phyloP scores from a whole-genome alignment of 2,329 filamentous ascomycete genomes.

The Colletotrichum sojae region DNA sequence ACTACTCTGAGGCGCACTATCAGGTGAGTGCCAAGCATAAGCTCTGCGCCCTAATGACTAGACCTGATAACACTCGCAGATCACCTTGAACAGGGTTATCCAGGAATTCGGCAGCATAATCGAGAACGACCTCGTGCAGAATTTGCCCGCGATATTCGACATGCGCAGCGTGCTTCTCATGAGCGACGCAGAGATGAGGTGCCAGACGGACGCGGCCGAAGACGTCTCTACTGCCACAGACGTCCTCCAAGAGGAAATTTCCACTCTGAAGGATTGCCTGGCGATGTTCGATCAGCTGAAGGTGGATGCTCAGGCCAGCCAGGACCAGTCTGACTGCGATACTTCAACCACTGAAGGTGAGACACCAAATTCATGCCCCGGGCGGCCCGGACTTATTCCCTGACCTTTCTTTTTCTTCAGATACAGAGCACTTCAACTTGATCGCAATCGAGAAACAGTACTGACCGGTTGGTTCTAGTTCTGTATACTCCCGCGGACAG shows the following conservation, averaged over 20 bases:
- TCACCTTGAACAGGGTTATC: neutral
- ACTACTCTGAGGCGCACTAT: neutral
- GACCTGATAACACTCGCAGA: neutral
- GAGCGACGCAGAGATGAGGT: neutral
- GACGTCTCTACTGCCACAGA: neutral
- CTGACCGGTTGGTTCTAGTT: no score
- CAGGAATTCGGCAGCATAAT: neutral
- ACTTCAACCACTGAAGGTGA: no score
- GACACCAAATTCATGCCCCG: no score
- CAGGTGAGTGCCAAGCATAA: neutral
- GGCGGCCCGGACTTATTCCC: no score
- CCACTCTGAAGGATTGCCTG: neutral
- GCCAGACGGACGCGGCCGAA: neutral
- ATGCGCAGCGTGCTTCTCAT: neutral
- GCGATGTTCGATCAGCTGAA: no score
- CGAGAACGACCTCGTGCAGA: neutral
- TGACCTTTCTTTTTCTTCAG: no score
- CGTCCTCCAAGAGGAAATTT: neutral
- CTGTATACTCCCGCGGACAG: no score
- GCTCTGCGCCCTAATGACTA: neutral
- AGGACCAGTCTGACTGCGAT: no score
- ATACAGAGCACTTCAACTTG: no score
- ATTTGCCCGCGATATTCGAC: neutral
- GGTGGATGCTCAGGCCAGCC: no score
- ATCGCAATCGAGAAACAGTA: no score